Conservation (phyloP, 371 early-diverging fungal genomes). For the Mortierella sp. region DNA sequence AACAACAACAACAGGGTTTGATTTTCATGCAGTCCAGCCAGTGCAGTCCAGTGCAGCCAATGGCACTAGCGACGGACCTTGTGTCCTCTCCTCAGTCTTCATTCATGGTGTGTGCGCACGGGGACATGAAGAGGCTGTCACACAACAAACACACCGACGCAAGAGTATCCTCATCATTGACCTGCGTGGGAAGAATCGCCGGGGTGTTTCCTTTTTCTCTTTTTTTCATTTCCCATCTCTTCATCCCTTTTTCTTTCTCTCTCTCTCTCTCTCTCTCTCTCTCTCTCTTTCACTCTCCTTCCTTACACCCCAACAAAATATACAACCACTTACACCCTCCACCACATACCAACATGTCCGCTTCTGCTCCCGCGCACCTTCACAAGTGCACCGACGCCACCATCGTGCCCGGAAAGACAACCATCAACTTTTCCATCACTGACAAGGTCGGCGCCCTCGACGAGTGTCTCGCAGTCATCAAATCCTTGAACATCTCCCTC, state of each 20-base stretch:
- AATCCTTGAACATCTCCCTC: slow-evolving; percentile 83
- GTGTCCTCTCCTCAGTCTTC: too few relatives aligned
- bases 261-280: background rate
- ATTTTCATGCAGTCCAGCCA: background rate
- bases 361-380: slow-evolving; percentile 26
- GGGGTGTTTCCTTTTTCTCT: background rate
- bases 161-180: background rate
- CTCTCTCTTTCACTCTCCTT: background rate
- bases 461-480: slow-evolving; percentile 83
- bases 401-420: slow-evolving; percentile 28
- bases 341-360: background rate
- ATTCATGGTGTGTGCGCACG: slow-evolving; percentile 12
- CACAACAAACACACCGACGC: too few relatives aligned
- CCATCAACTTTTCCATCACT: slow-evolving; percentile 81
- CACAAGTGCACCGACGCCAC: slow-evolving; percentile 52
- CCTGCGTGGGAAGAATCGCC: slow-evolving; percentile 22
- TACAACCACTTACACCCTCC: background rate
- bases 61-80: background rate
- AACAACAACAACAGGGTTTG: background rate
- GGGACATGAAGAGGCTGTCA: background rate
- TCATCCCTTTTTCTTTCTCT: background rate
- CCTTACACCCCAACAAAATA: background rate
- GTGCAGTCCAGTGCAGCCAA: background rate
- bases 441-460: slow-evolving; percentile 93
- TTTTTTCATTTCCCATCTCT: background rate